These are phyloP conservation scores for Auricularia heimuer DNA, from an alignment of 768 basidiomycete genomes.

Conservation along the genomic window DNA sequence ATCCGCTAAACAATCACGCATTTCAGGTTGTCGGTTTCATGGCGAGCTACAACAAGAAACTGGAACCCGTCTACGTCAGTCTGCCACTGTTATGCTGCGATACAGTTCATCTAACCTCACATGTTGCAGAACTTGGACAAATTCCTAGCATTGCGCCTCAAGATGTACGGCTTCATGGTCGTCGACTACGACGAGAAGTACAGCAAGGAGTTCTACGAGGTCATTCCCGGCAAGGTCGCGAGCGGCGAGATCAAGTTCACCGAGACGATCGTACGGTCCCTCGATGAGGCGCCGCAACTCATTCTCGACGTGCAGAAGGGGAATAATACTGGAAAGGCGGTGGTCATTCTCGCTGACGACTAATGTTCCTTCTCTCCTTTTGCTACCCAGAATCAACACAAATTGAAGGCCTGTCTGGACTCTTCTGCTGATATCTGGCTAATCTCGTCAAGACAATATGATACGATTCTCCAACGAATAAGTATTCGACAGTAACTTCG, in stretches of 20 bases:
- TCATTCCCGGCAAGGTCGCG: slow-evolving; percentile 32
- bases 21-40: not conserved
- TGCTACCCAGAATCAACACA: too few species aligned
- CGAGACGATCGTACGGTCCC: slow-evolving; percentile 37
- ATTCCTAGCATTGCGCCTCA: slow-evolving; percentile 33
- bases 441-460: too few species aligned
- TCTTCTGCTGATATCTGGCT: too few species aligned
- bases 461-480: too few species aligned
- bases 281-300: slow-evolving; percentile 31
- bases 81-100: slow-evolving; percentile 7
- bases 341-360: not conserved
- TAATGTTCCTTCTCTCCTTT: not conserved
- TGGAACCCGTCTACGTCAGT: slow-evolving; percentile 11
- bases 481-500: too few species aligned
- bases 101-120: slow-evolving; percentile 17
- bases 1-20: not conserved
- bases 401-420: too few species aligned
- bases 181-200: slow-evolving; percentile 27
- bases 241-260: slow-evolving; percentile 37
- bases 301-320: slow-evolving; percentile 28
- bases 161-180: slow-evolving; percentile 36
- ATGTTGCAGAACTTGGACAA: slow-evolving; percentile 27
- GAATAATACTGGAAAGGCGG: slow-evolving; percentile 24
- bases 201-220: slow-evolving; percentile 30
- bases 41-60: slow-evolving; percentile 19